Percentiles rank a stretch among this genome's conserved stretches.
These are phyloP conservation scores for Barnettozyma siamensis DNA, from an alignment of 805 yeast species.

Conservation along the genomic window DNA sequence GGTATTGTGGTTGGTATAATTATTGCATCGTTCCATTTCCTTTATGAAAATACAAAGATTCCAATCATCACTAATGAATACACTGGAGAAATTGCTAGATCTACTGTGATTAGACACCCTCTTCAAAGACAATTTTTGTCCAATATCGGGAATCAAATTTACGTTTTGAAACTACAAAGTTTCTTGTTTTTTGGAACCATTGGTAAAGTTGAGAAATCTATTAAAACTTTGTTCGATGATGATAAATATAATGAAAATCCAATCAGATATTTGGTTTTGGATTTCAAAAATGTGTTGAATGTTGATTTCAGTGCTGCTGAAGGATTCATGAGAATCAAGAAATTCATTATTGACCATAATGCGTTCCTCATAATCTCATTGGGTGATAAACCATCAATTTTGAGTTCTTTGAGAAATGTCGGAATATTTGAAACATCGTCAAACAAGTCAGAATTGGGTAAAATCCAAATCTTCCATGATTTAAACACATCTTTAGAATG, in stretches of 20 bases:
- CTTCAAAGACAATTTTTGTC: constrained; percentile 79
- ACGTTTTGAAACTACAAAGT: constrained; percentile 81
- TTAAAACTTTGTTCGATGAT: constrained; percentile 57
- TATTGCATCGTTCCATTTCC: constrained; percentile 89
- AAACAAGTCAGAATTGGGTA: constrained; percentile 29
- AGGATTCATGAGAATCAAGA: constrained; percentile 82
- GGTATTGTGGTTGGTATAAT: constrained; percentile 90
- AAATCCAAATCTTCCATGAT: constrained; percentile 63
- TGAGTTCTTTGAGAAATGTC: constrained; percentile 72
- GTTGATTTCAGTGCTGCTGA: constrained; percentile 96
- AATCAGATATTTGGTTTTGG: constrained; percentile 75
- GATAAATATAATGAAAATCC: constrained; percentile 42
- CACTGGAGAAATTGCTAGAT: constrained; percentile 83
- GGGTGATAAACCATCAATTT: constrained; percentile 60
- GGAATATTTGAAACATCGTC: constrained; percentile 49
- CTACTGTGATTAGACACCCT: constrained; percentile 89
- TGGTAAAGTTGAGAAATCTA: constrained; percentile 78
- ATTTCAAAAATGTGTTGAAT: constrained; percentile 72
- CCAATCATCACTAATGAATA: constrained; percentile 78
- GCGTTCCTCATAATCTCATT: constrained; percentile 77
- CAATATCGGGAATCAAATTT: constrained; percentile 86
- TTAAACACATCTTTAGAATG: constrained; percentile 89
- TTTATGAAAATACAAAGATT: constrained; percentile 82
- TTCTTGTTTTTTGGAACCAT: constrained; percentile 92
- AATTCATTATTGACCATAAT: constrained; percentile 61